These are phyloP conservation scores for Triticum timopheevii DNA, from an alignment of 176 grass and related monocot genomes.

Conservation along the genomic window DNA sequence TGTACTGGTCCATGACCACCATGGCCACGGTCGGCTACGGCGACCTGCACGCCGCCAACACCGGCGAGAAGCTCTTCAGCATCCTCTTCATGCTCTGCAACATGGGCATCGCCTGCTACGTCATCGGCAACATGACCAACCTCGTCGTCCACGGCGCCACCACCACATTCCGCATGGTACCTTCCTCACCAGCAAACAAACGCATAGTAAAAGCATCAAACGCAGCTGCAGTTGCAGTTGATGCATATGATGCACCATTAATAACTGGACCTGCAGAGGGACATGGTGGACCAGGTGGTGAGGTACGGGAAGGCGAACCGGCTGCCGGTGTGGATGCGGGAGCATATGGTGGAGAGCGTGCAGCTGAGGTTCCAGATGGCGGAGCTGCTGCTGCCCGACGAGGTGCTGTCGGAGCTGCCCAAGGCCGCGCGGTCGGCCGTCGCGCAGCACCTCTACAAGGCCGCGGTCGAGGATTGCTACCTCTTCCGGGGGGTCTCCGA, in stretches of 20 bases:
- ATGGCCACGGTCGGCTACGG: conserved; percentile 66
- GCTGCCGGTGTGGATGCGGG: conserved; percentile 34
- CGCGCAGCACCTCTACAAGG: conserved; percentile 48
- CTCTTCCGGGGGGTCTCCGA: conserved; percentile 44
- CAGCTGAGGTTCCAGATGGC: conserved; percentile 49
- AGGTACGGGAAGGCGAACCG: conserved; percentile 29
- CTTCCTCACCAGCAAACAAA: no score
- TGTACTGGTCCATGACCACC: conserved; percentile 74
- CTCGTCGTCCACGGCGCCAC: conserved; percentile 63
- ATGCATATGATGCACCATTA: neutral
- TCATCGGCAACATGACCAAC: conserved; percentile 81
- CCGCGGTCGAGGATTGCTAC: conserved; percentile 25
- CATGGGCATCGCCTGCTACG: conserved; percentile 60
- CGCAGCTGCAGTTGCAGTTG: neutral
- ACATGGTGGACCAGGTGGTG: conserved; percentile 25
- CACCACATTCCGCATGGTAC: conserved; percentile 42
- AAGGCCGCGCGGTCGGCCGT: conserved; percentile 39
- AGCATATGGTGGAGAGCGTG: conserved; percentile 40
- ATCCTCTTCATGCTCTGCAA: conserved; percentile 70
- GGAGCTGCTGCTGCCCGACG: conserved; percentile 41
- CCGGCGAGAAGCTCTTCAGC: conserved; percentile 52
- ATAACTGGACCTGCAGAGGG: conserved; percentile 24
- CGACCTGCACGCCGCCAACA: conserved; percentile 59
- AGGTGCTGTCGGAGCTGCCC: conserved; percentile 51
- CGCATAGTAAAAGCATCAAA: neutral